phyloP scores from a whole-genome alignment of 768 basidiomycete genomes.

The Sutorius australiensis region DNA sequence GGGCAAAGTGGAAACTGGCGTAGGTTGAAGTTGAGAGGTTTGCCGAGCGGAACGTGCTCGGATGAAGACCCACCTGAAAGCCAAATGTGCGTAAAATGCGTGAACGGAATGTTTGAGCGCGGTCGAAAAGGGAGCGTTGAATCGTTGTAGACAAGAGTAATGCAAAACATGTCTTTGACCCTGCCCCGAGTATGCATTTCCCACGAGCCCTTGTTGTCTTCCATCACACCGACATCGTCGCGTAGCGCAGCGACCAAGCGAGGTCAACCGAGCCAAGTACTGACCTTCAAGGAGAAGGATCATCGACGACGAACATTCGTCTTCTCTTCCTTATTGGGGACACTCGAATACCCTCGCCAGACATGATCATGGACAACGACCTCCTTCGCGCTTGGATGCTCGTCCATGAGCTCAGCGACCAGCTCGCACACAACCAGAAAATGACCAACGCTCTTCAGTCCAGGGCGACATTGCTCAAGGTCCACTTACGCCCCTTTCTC shows the following conservation, averaged over 20 bases:
- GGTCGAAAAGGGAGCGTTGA: conserved; percentile 23
- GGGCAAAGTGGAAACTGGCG: conserved; percentile 4
- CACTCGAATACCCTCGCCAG: background rate
- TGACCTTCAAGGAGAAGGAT: background rate
- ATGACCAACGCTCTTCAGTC: conserved; percentile 63
- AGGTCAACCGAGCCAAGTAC: background rate
- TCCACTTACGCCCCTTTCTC: conserved; percentile 28
- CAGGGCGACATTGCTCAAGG: conserved; percentile 73
- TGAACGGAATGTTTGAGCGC: conserved; percentile 3
- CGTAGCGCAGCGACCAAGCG: background rate
- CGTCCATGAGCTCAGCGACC: conserved; percentile 77
- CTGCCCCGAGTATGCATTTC: conserved; percentile 7
- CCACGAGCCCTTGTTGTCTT: conserved; percentile 15
- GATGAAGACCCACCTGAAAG: conserved; percentile 4
- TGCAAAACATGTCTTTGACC: background rate
- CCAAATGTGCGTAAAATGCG: conserved; percentile 9
- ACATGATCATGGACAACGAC: conserved; percentile 60
- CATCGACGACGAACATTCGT: conserved; percentile 3
- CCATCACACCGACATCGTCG: background rate
- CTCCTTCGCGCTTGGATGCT: conserved; percentile 75
- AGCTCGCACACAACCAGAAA: conserved; percentile 78
- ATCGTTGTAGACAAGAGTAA: background rate
- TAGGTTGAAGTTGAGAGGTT: conserved; percentile 12
- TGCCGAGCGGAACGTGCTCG: conserved; percentile 32
- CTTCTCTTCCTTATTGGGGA: conserved; percentile 9